Evolutionary conservation across 306 rosid species (phyloP), one percentile per base, ranked within the genome.

Genomic region (Rosa persica): DNA sequence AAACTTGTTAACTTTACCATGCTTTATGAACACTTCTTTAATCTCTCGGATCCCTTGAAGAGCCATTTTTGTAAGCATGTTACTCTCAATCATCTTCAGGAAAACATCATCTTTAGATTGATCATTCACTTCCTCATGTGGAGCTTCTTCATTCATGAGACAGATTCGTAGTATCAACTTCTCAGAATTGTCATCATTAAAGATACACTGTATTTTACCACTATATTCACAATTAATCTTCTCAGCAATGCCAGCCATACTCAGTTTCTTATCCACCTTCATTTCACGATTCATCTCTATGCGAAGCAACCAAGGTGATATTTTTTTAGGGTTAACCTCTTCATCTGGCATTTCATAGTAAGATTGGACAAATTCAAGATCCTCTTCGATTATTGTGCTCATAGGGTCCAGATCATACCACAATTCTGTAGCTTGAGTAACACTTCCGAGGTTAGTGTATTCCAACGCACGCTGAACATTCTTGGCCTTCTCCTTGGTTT

Each of bases 331-430:
- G 5, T 90, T 89, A 67, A 95, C 85, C 79, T 95, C 99, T 81
- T 95, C 98, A 84, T 95, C 99, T 0, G 98, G 99, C 98, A 95
- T 95, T 89, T 95, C 99, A 79, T 88, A 95, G 73, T 93, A 95
- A 16, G 98, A 89, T 71, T 72, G 89, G 78, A 95, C 98, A 78
- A 92, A 95, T 79, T 95, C 98, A 38, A 87, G 82, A 88, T 95
- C 98, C 84, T 95, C 98, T 0, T 95, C 97, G 51, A 95, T 95
- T 61, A 95, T 81, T 16, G 99, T 95, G 87, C 96, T 88, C 92
- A 83, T 92, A 1, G 98, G 99, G 48, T 95, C 98, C 0, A 97
- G 99, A 86, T 95, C 99, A 74, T 95, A 95, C 98, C 99, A 95
- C 17, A 95, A 91, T 85, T 95, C 99, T 25, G 99, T 92, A 40